Evolutionary conservation across 371 early-diverging fungal genomes (phyloP).

Genomic region (Homolaphlyctis polyrhiza): DNA sequence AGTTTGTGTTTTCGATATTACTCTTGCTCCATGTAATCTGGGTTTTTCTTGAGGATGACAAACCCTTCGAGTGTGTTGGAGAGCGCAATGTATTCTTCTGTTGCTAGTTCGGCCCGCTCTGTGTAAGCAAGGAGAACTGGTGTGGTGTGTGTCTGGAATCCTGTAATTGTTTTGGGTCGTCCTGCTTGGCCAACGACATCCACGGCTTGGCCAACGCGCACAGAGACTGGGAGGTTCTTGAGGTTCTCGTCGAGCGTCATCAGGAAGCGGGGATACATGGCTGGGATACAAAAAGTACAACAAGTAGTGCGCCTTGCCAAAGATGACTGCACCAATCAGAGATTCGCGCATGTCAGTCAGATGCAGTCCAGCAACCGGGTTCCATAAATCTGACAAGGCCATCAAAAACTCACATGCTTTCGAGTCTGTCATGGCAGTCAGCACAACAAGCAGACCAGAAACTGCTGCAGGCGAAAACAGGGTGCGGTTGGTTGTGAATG

Average conservation of each 20-base stretch:
- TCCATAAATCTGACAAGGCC: not conserved
- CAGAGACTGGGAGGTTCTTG: conserved; percentile 72
- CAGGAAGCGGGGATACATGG: conserved; percentile 97
- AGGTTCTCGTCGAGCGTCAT: conserved; percentile 87
- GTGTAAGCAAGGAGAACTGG: conserved; percentile 95
- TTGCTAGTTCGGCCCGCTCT: conserved; percentile 97
- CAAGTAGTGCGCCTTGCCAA: conserved; percentile 86
- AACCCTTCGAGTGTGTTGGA: conserved; percentile 88
- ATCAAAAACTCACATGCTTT: conserved; percentile 80
- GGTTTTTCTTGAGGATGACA: conserved; percentile 90
- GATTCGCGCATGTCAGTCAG: not conserved
- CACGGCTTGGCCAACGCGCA: conserved; percentile 98
- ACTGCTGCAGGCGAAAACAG: conserved; percentile 89
- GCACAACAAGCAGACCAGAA: conserved; percentile 78
- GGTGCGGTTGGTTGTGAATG: conserved; percentile 86
- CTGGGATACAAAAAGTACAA: conserved; percentile 88
- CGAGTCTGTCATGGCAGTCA: conserved; percentile 86
- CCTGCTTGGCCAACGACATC: conserved; percentile 99
- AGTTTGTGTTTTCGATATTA: not conserved
- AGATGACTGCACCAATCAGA: conserved; percentile 51
- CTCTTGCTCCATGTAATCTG: conserved; percentile 28
- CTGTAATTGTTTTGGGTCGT: conserved; percentile 96
- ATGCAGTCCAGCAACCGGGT: not conserved
- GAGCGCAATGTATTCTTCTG: conserved; percentile 87
- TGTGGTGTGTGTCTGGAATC: conserved; percentile 97